These are phyloP conservation scores for Daedaleopsis sinensis DNA, from an alignment of 768 basidiomycete species.

Conservation along the genomic window DNA sequence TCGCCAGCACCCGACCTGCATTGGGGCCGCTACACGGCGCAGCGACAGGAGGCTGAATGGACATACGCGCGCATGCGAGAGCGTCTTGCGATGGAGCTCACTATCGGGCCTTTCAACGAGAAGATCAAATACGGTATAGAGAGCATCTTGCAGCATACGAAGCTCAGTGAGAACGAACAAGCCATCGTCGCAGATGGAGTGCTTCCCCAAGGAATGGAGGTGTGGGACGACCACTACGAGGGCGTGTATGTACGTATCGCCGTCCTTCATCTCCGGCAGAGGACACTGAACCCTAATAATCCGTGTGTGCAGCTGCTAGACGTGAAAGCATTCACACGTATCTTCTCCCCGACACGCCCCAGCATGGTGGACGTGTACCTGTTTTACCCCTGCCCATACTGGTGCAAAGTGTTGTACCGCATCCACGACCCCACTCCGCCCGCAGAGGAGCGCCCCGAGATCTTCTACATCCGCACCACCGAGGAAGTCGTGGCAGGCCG, in stretches of 20 bases:
- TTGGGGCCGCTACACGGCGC: not conserved
- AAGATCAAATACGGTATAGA: not conserved
- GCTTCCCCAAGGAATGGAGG: not conserved
- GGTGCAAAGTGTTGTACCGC: not conserved
- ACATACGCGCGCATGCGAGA: not conserved
- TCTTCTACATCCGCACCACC: not conserved
- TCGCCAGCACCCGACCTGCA: not conserved
- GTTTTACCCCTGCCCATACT: not conserved
- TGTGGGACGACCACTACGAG: not conserved
- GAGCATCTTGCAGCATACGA: not conserved
- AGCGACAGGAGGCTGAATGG: not conserved
- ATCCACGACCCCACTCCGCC: conserved; percentile 2
- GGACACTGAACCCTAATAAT: not conserved
- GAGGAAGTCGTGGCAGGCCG: not conserved
- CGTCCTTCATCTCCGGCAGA: not conserved
- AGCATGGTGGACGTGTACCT: not conserved
- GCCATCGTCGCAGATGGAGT: not conserved
- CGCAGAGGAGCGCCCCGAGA: not conserved
- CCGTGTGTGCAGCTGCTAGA: not conserved
- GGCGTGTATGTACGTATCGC: not conserved
- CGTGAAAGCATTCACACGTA: not conserved
- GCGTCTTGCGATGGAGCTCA: not conserved
- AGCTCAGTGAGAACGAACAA: not conserved
- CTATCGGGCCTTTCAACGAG: not conserved
- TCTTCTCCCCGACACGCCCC: not conserved